These are phyloP conservation scores for Stentor roeselii DNA, from an alignment of 73 alveolate genomes.

Conservation along the genomic window DNA sequence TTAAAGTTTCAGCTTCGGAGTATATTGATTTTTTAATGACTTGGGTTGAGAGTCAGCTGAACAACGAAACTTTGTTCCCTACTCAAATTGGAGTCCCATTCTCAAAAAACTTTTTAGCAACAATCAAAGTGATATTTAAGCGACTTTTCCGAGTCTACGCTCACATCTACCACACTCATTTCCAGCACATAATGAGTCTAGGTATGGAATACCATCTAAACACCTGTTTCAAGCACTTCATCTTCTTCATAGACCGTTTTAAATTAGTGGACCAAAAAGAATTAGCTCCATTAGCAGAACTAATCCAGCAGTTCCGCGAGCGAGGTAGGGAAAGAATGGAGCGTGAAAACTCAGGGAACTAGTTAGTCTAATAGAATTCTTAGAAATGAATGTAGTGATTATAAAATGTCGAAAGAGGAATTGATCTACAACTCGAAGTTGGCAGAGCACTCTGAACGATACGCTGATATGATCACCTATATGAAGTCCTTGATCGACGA, in stretches of 20 bases:
- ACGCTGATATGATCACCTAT: constrained; percentile 86
- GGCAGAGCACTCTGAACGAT: constrained; percentile 87
- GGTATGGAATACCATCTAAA: constrained; percentile 94
- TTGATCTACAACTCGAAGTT: constrained; percentile 76
- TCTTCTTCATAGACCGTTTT: constrained; percentile 78
- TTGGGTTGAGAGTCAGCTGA: constrained; percentile 88
- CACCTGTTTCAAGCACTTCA: constrained; percentile 97
- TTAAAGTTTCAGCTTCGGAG: constrained; percentile 85
- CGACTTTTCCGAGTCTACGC: constrained; percentile 98
- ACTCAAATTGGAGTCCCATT: constrained; percentile 44
- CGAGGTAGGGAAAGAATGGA: no score
- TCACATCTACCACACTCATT: constrained; percentile 95
- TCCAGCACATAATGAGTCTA: constrained; percentile 92
- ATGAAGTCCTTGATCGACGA: constrained; percentile 51
- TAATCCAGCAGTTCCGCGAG: no score
- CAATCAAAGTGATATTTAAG: constrained; percentile 90
- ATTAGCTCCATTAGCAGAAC: constrained; percentile 94
- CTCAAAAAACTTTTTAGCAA: constrained; percentile 53
- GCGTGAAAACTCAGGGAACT: no score
- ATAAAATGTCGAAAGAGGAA: constrained; percentile 75
- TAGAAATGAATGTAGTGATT: no score
- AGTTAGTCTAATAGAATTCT: no score
- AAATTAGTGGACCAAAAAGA: constrained; percentile 91
- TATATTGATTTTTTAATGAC: constrained; percentile 87
- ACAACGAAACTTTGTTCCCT: constrained; percentile 86